Base-by-base conservation (phyloP, 768 basidiomycete species). In the Megacollybia marginata region DNA sequence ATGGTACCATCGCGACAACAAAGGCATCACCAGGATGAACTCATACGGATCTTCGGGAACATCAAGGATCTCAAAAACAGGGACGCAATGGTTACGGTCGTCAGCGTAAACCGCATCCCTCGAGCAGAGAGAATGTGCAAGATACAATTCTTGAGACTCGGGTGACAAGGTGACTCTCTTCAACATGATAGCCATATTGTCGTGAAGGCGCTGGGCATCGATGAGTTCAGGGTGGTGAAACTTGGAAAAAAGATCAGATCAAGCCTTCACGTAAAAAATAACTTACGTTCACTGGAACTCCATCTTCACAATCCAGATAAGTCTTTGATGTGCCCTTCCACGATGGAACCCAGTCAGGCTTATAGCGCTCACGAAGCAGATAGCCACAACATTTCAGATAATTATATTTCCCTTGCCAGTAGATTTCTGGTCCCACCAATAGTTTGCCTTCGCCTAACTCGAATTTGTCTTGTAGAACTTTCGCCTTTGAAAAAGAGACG, bases 331-430 rank as follows among this genome's bases (percentile, higher is more conserved):
- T 45, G 20, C 8, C 38, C 13, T 13, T 40, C 52, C 52, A 54
- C 10, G 52, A 54, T 8, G 52, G 52, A 15, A 47, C 32, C 52
- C 52, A 54, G 18, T 48, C 43, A 9, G 52, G 52, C 11, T 23
- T 15, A 47, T 54, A 54, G 9, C 52, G 28, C 16, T 18, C 15
- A 11, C 52, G 23, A n/a, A 54, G 35, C 12, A 43, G 13, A 47
- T 54, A 54, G 18, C 52, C 52, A 8, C 23, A 19, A n/a, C 42
- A 13, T 31, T 52, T 23, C 8, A 54, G 52, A 51, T 51, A 54
- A 16, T 33, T 13, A 11, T 53, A 43, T 19, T 53, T 34, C 20
- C 46, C 31, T 18, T 15, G 2, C 52, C 52, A 54, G 2, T 7
- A 51, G 18, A 49, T 33, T 28, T 48, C 13, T 9, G 38, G 15